Percentiles rank a stretch among this genome's conserved stretches.
These are phyloP conservation scores for Leccinum olivaceopallidum DNA, from an alignment of 768 basidiomycete genomes.

Conservation along the genomic window DNA sequence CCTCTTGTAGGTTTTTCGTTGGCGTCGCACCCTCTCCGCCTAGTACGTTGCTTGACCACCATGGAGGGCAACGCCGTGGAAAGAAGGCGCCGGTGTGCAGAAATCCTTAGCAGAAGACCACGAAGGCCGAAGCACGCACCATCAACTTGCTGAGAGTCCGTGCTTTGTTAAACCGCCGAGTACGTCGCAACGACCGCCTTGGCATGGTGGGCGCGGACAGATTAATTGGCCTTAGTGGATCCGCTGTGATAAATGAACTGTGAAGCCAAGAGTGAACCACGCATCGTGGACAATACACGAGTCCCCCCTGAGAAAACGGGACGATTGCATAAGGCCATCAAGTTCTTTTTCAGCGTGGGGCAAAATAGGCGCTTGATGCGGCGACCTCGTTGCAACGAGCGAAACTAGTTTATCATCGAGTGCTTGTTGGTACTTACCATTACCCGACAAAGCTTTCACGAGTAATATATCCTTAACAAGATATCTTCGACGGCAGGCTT, in stretches of 20 bases:
- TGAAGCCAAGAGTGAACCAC: background rate
- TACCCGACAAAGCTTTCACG: background rate
- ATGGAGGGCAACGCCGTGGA: background rate
- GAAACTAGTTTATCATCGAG: background rate
- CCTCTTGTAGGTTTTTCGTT: slow-evolving; percentile 8
- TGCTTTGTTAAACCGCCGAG: background rate
- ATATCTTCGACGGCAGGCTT: background rate
- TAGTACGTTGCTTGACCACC: background rate
- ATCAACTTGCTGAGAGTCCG: background rate
- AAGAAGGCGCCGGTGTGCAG: background rate
- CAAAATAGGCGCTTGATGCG: background rate
- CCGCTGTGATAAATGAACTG: background rate
- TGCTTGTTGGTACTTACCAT: background rate
- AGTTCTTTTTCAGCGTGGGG: background rate
- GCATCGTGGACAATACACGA: background rate
- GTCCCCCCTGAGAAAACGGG: background rate
- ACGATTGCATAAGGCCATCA: background rate
- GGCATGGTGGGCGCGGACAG: background rate
- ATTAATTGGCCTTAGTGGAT: background rate
- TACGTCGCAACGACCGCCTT: background rate
- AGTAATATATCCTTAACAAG: background rate
- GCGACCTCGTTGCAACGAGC: background rate
- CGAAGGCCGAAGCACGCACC: background rate
- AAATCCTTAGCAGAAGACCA: background rate
- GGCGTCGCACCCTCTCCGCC: background rate